phyloP scores from a whole-genome alignment of 1,284 basidiomycete species.

The Papiliotrema laurentii region DNA sequence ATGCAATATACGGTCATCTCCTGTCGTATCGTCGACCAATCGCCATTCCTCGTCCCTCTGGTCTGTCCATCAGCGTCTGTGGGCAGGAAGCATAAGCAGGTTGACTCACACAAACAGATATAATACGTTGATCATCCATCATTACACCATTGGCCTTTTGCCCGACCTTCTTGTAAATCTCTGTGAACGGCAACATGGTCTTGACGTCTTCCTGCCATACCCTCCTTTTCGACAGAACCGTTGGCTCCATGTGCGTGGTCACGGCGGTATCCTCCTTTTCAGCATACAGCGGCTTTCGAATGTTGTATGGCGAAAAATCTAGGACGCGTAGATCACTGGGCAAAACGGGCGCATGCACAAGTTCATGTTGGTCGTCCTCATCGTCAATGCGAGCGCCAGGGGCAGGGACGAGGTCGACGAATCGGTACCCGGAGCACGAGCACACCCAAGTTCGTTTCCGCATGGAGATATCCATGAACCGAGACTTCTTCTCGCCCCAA shows the following conservation, averaged over 20 bases:
- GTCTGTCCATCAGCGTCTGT: conserved; percentile 1
- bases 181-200: conserved; percentile 25
- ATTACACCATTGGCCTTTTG: conserved; percentile 35
- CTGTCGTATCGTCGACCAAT: conserved; percentile 23
- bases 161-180: conserved; percentile 20
- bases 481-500: conserved; percentile 36
- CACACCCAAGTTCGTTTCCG: conserved; percentile 39
- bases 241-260: conserved; percentile 11
- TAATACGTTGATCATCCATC: conserved; percentile 44
- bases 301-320: conserved; percentile 36
- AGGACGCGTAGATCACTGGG: conserved; percentile 19
- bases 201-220: conserved; percentile 29
- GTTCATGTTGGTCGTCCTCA: conserved; percentile 1
- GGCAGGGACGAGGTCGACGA: conserved; percentile 11
- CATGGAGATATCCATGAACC: conserved; percentile 30
- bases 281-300: conserved; percentile 4
- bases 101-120: conserved; percentile 30
- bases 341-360: conserved; percentile 9
- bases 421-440: conserved; percentile 45
- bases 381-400: conserved; percentile 8
- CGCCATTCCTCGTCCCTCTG: conserved; percentile 14
- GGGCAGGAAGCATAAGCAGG: background rate
- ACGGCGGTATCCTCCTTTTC: conserved; percentile 1
- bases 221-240: conserved; percentile 13
- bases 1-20: conserved; percentile 37